phyloP scores from a whole-genome alignment of 208 protist species.

The Porcisia deanei region DNA sequence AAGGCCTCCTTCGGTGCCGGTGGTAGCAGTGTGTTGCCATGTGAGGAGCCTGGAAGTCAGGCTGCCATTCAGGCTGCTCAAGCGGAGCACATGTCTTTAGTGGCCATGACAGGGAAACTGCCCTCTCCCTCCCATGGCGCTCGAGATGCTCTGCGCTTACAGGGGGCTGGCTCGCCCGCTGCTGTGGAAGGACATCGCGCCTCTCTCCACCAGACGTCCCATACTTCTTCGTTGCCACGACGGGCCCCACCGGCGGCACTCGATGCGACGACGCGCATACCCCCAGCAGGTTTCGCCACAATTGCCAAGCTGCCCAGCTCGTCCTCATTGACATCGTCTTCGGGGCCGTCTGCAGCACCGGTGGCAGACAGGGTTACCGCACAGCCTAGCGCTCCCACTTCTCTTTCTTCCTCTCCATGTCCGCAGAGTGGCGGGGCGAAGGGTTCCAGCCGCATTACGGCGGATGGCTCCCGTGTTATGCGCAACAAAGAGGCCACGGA shows the following conservation, averaged over 20 bases:
- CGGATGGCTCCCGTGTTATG: slow-evolving; percentile 15
- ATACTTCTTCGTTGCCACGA: slow-evolving; percentile 20
- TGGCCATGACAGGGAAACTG: slow-evolving; percentile 65
- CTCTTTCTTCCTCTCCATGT: background rate
- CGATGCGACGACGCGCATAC: slow-evolving; percentile 8
- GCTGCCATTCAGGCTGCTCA: slow-evolving; percentile 51
- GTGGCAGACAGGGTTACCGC: background rate
- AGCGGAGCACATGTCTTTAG: slow-evolving; percentile 58
- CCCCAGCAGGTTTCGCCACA: background rate
- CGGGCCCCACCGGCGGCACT: slow-evolving; percentile 19
- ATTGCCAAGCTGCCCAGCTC: background rate
- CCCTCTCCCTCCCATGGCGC: slow-evolving; percentile 37
- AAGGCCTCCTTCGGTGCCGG: slow-evolving; percentile 9
- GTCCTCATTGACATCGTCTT: background rate
- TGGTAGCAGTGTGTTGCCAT: slow-evolving; percentile 46
- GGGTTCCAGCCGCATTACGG: slow-evolving; percentile 11
- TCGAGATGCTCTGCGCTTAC: background rate
- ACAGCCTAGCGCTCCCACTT: background rate
- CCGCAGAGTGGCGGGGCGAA: background rate
- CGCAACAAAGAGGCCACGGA: slow-evolving; percentile 57
- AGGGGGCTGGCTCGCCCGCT: background rate
- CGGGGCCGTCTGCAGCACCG: background rate
- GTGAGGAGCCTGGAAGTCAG: slow-evolving; percentile 44
- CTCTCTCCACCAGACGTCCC: background rate
- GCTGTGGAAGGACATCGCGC: background rate